A percentile compares a stretch with the other conserved stretches of the same genome.
phyloP scores from a whole-genome alignment of 805 yeast genomes.

The Cyberlindnera mycetangii region DNA sequence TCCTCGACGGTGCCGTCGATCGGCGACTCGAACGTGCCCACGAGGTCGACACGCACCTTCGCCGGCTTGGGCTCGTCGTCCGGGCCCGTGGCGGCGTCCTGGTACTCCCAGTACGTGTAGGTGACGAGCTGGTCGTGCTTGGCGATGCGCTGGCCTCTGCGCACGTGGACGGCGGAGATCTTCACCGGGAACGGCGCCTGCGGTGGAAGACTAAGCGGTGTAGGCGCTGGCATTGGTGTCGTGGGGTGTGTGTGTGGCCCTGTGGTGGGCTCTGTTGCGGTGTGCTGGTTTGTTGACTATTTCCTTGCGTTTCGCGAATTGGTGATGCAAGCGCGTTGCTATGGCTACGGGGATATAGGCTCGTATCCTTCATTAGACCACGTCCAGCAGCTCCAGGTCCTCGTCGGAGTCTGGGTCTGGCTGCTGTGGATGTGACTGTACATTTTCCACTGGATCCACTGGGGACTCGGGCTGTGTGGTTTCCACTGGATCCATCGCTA shows the following conservation, averaged over 20 bases:
- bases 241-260: neutral
- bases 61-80: conserved; percentile 27
- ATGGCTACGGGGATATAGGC: too few relatives aligned
- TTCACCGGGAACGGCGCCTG: conserved; percentile 39
- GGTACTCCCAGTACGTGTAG: conserved; percentile 46
- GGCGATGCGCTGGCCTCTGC: conserved; percentile 31
- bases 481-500: too few relatives aligned
- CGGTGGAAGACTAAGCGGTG: conserved; percentile 24
- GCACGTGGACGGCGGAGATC: conserved; percentile 32
- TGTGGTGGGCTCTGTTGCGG: neutral
- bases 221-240: conserved; percentile 19
- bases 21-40: conserved; percentile 81
- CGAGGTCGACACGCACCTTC: conserved; percentile 54
- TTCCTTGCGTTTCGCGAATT: too few relatives aligned
- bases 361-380: too few relatives aligned
- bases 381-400: too few relatives aligned
- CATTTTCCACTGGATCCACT: too few relatives aligned
- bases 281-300: neutral
- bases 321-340: neutral
- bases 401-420: too few relatives aligned
- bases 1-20: conserved; percentile 62
- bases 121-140: conserved; percentile 37
- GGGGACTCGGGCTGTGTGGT: neutral
- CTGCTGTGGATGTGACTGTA: too few relatives aligned
- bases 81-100: conserved; percentile 25